Percentiles rank a stretch among this genome's conserved stretches.
phyloP scores from a whole-genome alignment of 1,284 basidiomycete genomes.

The Ustilago cynodontis region DNA sequence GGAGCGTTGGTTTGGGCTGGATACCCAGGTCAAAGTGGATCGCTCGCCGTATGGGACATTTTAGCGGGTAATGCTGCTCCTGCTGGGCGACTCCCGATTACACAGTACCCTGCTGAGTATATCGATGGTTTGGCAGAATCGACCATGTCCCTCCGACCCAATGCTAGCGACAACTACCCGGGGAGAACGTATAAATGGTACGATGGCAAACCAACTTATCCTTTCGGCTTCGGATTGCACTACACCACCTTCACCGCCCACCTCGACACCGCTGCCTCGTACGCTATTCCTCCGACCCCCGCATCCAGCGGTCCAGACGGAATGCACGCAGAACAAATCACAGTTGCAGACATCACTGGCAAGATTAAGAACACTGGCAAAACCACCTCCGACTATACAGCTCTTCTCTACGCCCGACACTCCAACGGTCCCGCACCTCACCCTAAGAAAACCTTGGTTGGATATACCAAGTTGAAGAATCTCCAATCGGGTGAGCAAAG shows the following conservation, averaged over 20 bases:
- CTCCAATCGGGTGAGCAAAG: conserved; percentile 10
- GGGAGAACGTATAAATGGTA: conserved; percentile 40
- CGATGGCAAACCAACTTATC: conserved; percentile 14
- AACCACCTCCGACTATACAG: conserved; percentile 19
- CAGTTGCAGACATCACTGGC: background rate
- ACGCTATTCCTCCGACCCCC: conserved; percentile 1
- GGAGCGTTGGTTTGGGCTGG: conserved; percentile 26
- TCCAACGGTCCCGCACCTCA: conserved; percentile 21
- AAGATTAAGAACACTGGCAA: conserved; percentile 14
- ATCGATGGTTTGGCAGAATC: conserved; percentile 10
- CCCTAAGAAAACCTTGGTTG: conserved; percentile 18
- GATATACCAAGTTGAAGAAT: conserved; percentile 15
- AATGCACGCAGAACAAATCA: conserved; percentile 10
- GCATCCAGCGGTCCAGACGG: background rate
- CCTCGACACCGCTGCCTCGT: background rate
- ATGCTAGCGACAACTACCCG: conserved; percentile 4
- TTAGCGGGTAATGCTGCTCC: conserved; percentile 8
- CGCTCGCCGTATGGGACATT: conserved; percentile 20
- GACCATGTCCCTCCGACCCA: conserved; percentile 15
- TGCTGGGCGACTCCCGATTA: conserved; percentile 23
- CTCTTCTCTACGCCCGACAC: conserved; percentile 20
- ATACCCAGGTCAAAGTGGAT: conserved; percentile 28
- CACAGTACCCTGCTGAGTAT: conserved; percentile 28
- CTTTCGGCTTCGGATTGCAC: conserved; percentile 26
- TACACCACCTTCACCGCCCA: conserved; percentile 16